Evolutionary conservation across 495 filamentous ascomycete genomes (phyloP).

Genomic region (Peziza echinospora): DNA sequence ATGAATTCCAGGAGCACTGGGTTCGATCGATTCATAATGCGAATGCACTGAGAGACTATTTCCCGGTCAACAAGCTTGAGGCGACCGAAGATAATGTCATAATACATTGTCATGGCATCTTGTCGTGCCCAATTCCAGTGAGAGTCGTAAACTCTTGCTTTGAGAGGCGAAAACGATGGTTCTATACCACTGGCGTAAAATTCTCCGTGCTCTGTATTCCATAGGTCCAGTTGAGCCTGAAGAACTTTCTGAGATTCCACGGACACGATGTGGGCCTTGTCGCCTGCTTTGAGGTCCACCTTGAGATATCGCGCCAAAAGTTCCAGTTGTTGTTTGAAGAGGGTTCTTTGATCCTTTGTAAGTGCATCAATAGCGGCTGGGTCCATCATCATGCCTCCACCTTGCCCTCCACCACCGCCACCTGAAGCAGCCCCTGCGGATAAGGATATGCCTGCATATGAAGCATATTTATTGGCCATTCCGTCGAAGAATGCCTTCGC

Average conservation of each 20-base stretch:
- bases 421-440: slow-evolving; percentile 49
- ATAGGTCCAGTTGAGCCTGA: slow-evolving; percentile 81
- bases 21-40: slow-evolving; percentile 97
- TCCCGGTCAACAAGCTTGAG: slow-evolving; percentile 85
- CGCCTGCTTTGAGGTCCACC: slow-evolving; percentile 82
- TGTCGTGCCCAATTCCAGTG: slow-evolving; percentile 99
- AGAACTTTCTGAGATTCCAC: slow-evolving; percentile 66
- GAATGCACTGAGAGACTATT: slow-evolving; percentile 94
- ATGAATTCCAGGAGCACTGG: slow-evolving; percentile 92
- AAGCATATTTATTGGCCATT: slow-evolving; percentile 71
- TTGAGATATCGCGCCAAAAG: slow-evolving; percentile 88
- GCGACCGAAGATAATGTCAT: slow-evolving; percentile 94
- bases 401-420: slow-evolving; percentile 48
- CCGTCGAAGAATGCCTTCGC: slow-evolving; percentile 82
- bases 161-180: slow-evolving; percentile 75
- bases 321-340: slow-evolving; percentile 97
- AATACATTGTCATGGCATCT: slow-evolving; percentile 95
- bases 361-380: slow-evolving; percentile 90
- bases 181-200: slow-evolving; percentile 90
- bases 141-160: slow-evolving; percentile 91
- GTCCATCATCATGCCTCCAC: slow-evolving; percentile 83
- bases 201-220: slow-evolving; percentile 87
- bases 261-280: slow-evolving; percentile 71
- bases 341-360: slow-evolving; percentile 78
- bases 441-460: slow-evolving; percentile 62